Evolutionary conservation across 306 rosid genomes (phyloP).

Genomic region (Dalbergia cochinchinensis): DNA sequence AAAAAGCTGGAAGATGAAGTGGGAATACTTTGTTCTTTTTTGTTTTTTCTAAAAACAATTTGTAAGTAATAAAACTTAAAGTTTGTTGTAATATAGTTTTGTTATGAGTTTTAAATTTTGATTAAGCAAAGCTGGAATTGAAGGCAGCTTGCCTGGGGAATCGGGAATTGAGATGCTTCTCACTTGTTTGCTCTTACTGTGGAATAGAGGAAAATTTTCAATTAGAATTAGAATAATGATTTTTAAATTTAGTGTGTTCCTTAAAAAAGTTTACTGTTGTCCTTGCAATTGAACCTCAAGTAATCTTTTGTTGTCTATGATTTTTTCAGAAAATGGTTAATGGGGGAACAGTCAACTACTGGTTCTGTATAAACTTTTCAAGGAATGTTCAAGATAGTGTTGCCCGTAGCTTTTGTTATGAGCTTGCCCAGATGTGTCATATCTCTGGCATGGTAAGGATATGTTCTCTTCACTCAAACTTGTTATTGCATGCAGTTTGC

Average conservation of each 20-base stretch:
- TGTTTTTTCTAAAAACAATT: neutral
- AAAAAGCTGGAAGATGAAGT: neutral
- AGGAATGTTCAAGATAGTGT: conserved; percentile 80
- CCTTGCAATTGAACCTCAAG: conserved; percentile 1
- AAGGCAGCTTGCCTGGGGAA: neutral
- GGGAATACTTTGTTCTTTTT: neutral
- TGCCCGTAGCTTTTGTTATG: conserved; percentile 79
- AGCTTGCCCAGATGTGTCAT: conserved; percentile 90
- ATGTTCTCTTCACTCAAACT: neutral
- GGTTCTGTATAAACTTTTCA: conserved; percentile 94
- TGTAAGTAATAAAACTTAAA: too few species aligned
- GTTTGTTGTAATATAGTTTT: neutral
- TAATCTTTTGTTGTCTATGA: neutral
- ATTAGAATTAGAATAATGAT: neutral
- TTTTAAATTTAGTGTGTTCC: neutral
- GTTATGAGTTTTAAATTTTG: neutral
- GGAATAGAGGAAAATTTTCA: neutral
- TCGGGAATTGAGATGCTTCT: neutral
- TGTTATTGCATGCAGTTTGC: neutral
- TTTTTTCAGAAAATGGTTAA: conserved; percentile 93
- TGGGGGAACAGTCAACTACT: conserved; percentile 84
- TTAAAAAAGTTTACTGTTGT: neutral
- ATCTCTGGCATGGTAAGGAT: conserved; percentile 92
- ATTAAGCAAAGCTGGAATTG: neutral
- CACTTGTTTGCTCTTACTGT: neutral